Percentiles rank a stretch among this genome's conserved stretches.
phyloP scores from a whole-genome alignment of 2,329 filamentous ascomycete species.

The Zymoseptoria ardabiliae region DNA sequence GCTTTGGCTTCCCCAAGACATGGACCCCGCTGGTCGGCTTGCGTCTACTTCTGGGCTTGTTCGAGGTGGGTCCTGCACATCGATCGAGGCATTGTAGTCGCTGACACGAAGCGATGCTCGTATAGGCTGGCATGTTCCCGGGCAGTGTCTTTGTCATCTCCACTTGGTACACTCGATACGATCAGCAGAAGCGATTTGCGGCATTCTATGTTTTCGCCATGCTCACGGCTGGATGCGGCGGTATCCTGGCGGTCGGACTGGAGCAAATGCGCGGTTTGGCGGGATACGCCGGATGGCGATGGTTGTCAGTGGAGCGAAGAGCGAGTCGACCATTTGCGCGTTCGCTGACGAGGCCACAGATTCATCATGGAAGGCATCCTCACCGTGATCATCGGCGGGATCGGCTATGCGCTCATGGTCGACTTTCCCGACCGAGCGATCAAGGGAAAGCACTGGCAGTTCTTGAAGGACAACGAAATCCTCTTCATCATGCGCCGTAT shows the following conservation, averaged over 20 bases:
- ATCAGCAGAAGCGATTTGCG: constrained; percentile 16
- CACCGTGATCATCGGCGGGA: constrained; percentile 28
- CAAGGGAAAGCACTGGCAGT: constrained; percentile 11
- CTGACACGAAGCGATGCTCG: neutral
- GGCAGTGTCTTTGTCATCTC: constrained; percentile 11
- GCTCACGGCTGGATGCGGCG: constrained; percentile 11
- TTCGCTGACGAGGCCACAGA: constrained; percentile 12
- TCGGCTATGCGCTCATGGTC: constrained; percentile 27
- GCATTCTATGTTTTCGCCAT: constrained; percentile 13
- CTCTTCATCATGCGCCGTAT: constrained; percentile 30
- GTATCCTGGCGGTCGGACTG: constrained; percentile 13
- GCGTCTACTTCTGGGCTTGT: constrained; percentile 51
- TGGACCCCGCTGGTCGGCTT: constrained; percentile 47
- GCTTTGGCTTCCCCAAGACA: constrained; percentile 53
- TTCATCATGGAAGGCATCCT: constrained; percentile 42
- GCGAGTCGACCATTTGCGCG: neutral
- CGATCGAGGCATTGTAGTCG: constrained; percentile 4
- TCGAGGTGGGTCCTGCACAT: constrained; percentile 47
- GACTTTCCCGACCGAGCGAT: constrained; percentile 21
- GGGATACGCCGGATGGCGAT: constrained; percentile 38
- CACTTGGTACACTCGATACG: constrained; percentile 15
- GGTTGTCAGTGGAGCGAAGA: neutral
- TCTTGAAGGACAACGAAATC: constrained; percentile 16
- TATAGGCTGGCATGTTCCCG: constrained; percentile 16
- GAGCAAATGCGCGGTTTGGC: constrained; percentile 14